phyloP scores from a whole-genome alignment of 768 basidiomycete genomes.

The Paxillus rubicundulus region DNA sequence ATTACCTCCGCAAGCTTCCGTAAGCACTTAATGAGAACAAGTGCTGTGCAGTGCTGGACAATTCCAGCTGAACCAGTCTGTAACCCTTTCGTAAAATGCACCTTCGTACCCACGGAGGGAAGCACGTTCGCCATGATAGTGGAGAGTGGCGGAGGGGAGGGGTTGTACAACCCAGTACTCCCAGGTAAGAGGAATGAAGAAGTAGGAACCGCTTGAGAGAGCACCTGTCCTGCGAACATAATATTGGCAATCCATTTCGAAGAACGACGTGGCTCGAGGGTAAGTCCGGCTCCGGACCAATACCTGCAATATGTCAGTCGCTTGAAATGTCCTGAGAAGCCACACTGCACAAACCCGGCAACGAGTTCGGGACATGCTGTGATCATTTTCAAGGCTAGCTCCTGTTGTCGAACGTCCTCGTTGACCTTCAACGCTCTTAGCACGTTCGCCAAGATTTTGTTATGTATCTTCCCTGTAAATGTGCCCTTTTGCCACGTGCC shows the following conservation, averaged over 20 bases:
- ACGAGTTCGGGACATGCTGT: constrained; percentile 84
- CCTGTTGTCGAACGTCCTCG: constrained; percentile 83
- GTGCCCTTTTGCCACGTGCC: constrained; percentile 31
- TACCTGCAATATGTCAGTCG: constrained; percentile 48
- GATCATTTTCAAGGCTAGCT: constrained; percentile 79
- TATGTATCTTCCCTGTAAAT: constrained; percentile 56
- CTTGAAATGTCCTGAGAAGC: not conserved
- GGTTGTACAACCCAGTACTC: constrained; percentile 49
- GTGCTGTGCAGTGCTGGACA: constrained; percentile 83
- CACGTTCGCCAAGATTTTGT: constrained; percentile 78
- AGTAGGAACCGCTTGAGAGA: constrained; percentile 72
- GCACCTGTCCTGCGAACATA: constrained; percentile 72
- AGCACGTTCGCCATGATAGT: constrained; percentile 75
- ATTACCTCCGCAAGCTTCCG: constrained; percentile 64
- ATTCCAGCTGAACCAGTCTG: constrained; percentile 60
- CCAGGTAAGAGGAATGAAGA: constrained; percentile 56
- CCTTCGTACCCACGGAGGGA: constrained; percentile 69
- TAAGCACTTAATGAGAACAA: constrained; percentile 73
- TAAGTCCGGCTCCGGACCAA: constrained; percentile 65
- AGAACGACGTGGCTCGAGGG: constrained; percentile 82
- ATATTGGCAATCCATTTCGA: constrained; percentile 92
- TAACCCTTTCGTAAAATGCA: constrained; percentile 78
- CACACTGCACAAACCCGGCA: constrained; percentile 51
- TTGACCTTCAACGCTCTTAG: constrained; percentile 79
- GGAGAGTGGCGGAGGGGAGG: constrained; percentile 71